These are phyloP conservation scores for Mucor sp. DNA, from an alignment of 371 early-diverging fungal species.

Conservation along the genomic window DNA sequence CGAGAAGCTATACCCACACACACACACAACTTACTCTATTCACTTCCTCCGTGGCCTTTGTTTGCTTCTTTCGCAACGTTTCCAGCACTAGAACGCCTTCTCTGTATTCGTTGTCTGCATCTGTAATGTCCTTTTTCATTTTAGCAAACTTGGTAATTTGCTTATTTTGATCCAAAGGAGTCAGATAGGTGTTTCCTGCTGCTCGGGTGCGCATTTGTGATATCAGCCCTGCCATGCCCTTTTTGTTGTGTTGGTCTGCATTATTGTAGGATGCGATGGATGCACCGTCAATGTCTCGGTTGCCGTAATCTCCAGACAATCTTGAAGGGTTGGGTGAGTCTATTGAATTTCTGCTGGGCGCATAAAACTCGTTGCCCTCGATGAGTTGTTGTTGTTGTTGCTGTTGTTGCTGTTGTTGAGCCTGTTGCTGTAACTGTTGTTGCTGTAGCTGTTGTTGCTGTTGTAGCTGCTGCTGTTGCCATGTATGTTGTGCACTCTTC, in stretches of 20 bases:
- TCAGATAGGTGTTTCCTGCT: conserved; percentile 5
- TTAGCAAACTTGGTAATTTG: conserved; percentile 50
- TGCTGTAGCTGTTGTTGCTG: conserved; percentile 22
- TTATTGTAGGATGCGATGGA: conserved; percentile 4
- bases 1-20: no score
- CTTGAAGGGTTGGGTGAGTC: background rate
- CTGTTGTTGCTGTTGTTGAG: conserved; percentile 6
- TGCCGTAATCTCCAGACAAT: conserved; percentile 8
- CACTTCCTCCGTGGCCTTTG: conserved; percentile 33
- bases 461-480: conserved; percentile 26
- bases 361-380: background rate
- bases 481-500: conserved; percentile 31
- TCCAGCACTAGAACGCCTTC: conserved; percentile 54
- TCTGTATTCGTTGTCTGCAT: conserved; percentile 61
- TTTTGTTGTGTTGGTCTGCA: conserved; percentile 21
- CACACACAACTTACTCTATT: conserved; percentile 31
- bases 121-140: conserved; percentile 57
- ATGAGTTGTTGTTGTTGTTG: conserved; percentile 7
- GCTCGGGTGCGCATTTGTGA: conserved; percentile 45
- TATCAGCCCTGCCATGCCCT: conserved; percentile 45
- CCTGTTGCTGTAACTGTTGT: conserved; percentile 33
- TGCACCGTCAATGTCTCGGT: conserved; percentile 18
- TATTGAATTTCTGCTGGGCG: conserved; percentile 11
- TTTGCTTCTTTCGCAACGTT: conserved; percentile 48
- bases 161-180: conserved; percentile 37